Percentiles rank a stretch among this genome's conserved stretches.
These are phyloP conservation scores for Elsinoe necatrix DNA, from an alignment of 2,329 filamentous ascomycete species.

Conservation along the genomic window DNA sequence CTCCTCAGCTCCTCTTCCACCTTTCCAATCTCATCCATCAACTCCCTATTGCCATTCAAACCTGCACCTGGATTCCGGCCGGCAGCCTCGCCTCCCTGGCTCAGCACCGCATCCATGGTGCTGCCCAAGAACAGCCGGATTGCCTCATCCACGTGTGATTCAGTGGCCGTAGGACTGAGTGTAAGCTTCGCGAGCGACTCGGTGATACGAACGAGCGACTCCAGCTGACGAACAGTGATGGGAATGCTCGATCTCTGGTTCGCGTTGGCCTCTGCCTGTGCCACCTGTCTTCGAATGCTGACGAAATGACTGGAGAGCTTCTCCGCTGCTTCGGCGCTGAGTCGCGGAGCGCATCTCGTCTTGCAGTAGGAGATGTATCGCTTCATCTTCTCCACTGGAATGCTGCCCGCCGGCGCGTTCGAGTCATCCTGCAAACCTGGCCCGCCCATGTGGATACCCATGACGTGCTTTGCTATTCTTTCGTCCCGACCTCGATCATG, in stretches of 20 bases:
- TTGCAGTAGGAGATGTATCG: constrained; percentile 96
- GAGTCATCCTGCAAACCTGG: constrained; percentile 71
- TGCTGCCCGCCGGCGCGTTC: constrained; percentile 75
- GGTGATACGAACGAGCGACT: constrained; percentile 94
- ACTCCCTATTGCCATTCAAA: constrained; percentile 67
- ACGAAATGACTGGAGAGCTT: constrained; percentile 97
- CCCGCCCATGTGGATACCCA: constrained; percentile 92
- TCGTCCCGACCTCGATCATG: constrained; percentile 86
- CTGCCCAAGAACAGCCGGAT: constrained; percentile 93
- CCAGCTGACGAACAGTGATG: constrained; percentile 93
- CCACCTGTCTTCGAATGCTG: constrained; percentile 87
- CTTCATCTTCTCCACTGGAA: constrained; percentile 93
- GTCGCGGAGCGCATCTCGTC: constrained; percentile 84
- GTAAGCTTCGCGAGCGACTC: constrained; percentile 90
- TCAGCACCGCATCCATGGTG: constrained; percentile 85
- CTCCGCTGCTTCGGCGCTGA: constrained; percentile 84
- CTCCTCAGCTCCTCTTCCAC: constrained; percentile 84
- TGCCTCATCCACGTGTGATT: constrained; percentile 90
- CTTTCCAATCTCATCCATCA: constrained; percentile 81
- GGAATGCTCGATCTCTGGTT: constrained; percentile 89
- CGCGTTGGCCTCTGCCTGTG: constrained; percentile 79
- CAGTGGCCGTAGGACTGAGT: constrained; percentile 76
- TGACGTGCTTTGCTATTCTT: constrained; percentile 90
- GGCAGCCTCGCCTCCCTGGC: constrained; percentile 26
- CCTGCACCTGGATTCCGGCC: constrained; percentile 65